Base-by-base conservation (phyloP, 306 rosid genomes). In the Cucurbita moschata region DNA sequence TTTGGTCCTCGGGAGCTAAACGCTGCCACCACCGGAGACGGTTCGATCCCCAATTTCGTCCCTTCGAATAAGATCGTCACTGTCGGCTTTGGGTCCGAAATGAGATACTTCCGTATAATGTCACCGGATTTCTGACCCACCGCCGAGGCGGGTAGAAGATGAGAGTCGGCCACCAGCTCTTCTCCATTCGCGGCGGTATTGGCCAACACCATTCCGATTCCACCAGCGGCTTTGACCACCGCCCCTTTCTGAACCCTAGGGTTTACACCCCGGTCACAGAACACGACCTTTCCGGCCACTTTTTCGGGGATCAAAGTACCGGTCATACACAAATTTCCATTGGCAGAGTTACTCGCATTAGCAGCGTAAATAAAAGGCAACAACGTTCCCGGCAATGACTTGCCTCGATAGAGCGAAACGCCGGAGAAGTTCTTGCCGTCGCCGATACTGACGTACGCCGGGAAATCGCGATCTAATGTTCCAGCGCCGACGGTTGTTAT, bases 401-500 rank as follows among this genome's bases (percentile, higher is more conserved):
- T 73, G 0, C 87, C 90, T 10, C 39, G 61, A 76, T 71, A 83
- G 58, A 92, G 84, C 2, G 96, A 85, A 13, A 83, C 91, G 0
- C 98, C 98, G 1, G 84, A 77, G 75, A 74, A 81, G 66, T 86
- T 88, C 55, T 87, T 51, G 5, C 96, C 98, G 59, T 85, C 87
- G 10, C 96, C 93, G 15, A 92, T 83, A 73, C 75, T 82, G 8
- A 85, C 88, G 3, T 19, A 79, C 0, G 92, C 92, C 0, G 93
- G 96, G 55, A 92, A 92, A 62, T 88, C 93, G 1, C 98, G 96
- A 81, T 92, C 98, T 10, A 92, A 72, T 21, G 96, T 90, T 49
- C 98, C 96, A 16, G 96, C 98, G 14, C 96, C 98, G 1, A 92
- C 93, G 15, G 96, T 90, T 0, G 89, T 86, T 61, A 92, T 82